Evolutionary conservation across 176 grass and related monocot species (phyloP).

Genomic region (maize (Zea mays)): DNA sequence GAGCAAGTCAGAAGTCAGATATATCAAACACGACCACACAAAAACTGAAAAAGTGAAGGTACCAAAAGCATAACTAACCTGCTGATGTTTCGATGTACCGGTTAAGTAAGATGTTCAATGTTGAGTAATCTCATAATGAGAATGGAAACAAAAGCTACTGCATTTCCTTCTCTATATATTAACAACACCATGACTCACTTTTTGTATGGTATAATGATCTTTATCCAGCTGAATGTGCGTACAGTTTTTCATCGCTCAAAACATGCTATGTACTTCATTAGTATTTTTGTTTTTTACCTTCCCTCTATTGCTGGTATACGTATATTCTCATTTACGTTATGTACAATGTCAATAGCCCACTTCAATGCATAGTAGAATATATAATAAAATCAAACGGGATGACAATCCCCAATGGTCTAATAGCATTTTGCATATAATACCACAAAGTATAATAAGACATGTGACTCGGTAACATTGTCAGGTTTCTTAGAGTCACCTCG

Average conservation of each 20-base stretch:
- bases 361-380: not conserved
- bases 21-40: constrained; percentile 2
- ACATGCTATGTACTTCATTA: not conserved
- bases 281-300: not conserved
- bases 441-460: not conserved
- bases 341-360: not conserved
- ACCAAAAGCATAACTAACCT: constrained; percentile 2
- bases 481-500: constrained; percentile 54
- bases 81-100: not conserved
- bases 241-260: not conserved
- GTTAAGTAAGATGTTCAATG: not conserved
- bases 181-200: not conserved
- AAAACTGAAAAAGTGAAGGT: not conserved
- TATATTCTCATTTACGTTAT: not conserved
- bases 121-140: not conserved
- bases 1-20: not conserved
- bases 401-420: not conserved
- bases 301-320: not conserved
- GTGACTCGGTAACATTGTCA: not conserved
- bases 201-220: not conserved
- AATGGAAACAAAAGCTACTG: not conserved
- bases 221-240: not conserved
- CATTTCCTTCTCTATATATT: not conserved
- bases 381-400: not conserved
- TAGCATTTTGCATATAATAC: not conserved